Evolutionary conservation across 805 yeast species (phyloP).

Genomic region (Brettanomyces custersianus): DNA sequence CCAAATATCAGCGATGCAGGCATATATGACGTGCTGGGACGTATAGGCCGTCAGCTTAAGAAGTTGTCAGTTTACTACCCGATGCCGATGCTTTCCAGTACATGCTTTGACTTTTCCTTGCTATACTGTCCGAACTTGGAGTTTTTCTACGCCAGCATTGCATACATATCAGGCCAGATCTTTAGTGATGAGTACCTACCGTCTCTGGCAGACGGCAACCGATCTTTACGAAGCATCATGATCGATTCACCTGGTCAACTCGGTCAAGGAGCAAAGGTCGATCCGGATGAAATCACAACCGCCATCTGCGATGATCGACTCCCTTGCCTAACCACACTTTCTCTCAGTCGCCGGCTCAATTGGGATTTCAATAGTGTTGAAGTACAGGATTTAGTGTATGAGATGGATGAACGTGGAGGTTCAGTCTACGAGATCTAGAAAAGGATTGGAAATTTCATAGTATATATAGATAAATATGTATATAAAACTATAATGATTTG

Average conservation of each 20-base stretch:
- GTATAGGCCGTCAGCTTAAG: conserved; percentile 58
- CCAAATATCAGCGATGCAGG: conserved; percentile 65
- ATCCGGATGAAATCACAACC: conserved; percentile 81
- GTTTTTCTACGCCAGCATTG: conserved; percentile 64
- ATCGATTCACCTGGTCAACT: conserved; percentile 80
- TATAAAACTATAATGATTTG: conserved; percentile 46
- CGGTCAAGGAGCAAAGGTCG: conserved; percentile 75
- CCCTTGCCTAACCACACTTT: conserved; percentile 54
- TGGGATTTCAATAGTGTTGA: conserved; percentile 69
- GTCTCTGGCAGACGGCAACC: conserved; percentile 18
- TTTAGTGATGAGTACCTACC: conserved; percentile 39
- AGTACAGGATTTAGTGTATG: conserved; percentile 54
- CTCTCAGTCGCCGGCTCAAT: conserved; percentile 70
- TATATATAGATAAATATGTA: background rate
- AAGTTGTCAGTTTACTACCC: conserved; percentile 73
- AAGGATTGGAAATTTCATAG: background rate
- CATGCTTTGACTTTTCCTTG: conserved; percentile 67
- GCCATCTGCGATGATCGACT: conserved; percentile 75
- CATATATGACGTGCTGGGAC: conserved; percentile 48
- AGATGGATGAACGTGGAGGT: conserved; percentile 61
- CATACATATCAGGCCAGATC: conserved; percentile 52
- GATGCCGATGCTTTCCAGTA: conserved; percentile 67
- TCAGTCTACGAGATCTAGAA: conserved; percentile 9
- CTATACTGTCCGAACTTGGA: conserved; percentile 66
- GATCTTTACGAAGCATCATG: conserved; percentile 52